phyloP scores from a whole-genome alignment of 2,329 filamentous ascomycete genomes.

The Venturia effusa region DNA sequence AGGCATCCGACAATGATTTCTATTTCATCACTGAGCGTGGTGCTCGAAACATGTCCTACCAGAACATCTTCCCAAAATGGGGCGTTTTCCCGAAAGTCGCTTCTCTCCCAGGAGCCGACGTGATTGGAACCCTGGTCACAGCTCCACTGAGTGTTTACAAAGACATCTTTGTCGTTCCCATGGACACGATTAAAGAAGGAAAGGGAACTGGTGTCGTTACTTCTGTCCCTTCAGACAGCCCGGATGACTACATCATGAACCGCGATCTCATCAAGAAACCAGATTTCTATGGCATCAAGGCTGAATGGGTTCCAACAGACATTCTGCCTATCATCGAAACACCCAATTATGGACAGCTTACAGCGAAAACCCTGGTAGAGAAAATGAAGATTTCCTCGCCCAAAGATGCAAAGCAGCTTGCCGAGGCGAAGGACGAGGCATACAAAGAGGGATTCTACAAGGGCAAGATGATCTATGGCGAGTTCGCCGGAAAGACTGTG shows the following conservation, averaged over 20 bases:
- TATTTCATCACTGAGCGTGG: slow-evolving; percentile 72
- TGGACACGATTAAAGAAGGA: slow-evolving; percentile 83
- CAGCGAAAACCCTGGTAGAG: slow-evolving; percentile 74
- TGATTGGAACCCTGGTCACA: slow-evolving; percentile 79
- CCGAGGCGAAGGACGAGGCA: slow-evolving; percentile 87
- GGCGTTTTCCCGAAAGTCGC: slow-evolving; percentile 64
- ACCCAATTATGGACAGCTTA: slow-evolving; percentile 74
- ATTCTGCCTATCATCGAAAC: slow-evolving; percentile 70
- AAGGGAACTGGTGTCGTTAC: slow-evolving; percentile 97
- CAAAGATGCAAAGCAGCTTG: slow-evolving; percentile 83
- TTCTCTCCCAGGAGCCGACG: slow-evolving; percentile 64
- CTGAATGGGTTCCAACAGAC: slow-evolving; percentile 89
- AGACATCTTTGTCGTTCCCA: slow-evolving; percentile 80
- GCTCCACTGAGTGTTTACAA: slow-evolving; percentile 83
- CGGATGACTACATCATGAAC: slow-evolving; percentile 87
- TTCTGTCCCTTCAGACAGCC: slow-evolving; percentile 88
- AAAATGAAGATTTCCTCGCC: slow-evolving; percentile 93
- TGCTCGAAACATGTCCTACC: slow-evolving; percentile 93
- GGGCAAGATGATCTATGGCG: slow-evolving; percentile 76
- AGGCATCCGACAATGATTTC: slow-evolving; percentile 56
- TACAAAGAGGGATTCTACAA: slow-evolving; percentile 99
- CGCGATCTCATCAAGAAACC: slow-evolving; percentile 87
- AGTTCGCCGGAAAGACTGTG: slow-evolving; percentile 79
- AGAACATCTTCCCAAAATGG: slow-evolving; percentile 71
- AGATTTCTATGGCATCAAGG: slow-evolving; percentile 91